A percentile compares a stretch with the other conserved stretches of the same genome.
Conservation (phyloP, 2,329 filamentous ascomycete genomes). For the Phyllosticta citribraziliensis region DNA sequence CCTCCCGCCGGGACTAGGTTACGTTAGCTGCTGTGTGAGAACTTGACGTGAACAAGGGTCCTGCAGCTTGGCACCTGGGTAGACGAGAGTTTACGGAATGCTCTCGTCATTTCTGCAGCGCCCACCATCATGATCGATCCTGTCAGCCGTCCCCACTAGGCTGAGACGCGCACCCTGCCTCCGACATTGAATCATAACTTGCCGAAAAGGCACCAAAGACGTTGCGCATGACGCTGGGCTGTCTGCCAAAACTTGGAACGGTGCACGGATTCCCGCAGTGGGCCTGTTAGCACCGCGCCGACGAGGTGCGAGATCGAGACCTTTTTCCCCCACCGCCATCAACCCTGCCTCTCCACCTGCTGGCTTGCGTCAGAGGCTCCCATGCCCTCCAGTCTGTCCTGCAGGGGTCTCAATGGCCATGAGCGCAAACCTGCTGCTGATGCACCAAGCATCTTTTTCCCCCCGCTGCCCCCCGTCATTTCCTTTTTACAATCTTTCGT, state of each 20-base stretch:
- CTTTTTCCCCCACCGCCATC: neutral
- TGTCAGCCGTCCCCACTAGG: neutral
- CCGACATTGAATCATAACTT: conserved; percentile 4
- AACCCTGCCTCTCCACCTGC: neutral
- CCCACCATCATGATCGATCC: neutral
- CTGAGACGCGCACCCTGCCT: neutral
- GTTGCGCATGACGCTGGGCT: neutral
- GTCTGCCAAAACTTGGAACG: conserved; percentile 6
- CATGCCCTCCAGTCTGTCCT: neutral
- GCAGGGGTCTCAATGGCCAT: conserved; percentile 3
- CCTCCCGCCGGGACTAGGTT: too few species aligned
- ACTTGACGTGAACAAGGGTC: neutral
- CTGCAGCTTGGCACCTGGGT: neutral
- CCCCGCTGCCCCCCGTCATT: neutral
- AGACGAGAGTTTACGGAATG: neutral
- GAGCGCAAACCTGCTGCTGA: conserved; percentile 8
- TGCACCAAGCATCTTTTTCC: conserved; percentile 7
- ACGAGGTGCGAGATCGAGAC: neutral
- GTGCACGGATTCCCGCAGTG: conserved; percentile 9
- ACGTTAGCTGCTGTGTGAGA: too few species aligned
- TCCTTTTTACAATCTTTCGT: neutral
- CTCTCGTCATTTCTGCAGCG: neutral
- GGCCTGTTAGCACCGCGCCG: neutral
- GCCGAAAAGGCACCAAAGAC: neutral
- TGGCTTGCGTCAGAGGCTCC: conserved; percentile 10